These are phyloP conservation scores for Glarea lozoyensis DNA, from an alignment of 495 filamentous ascomycete species.

Conservation along the genomic window DNA sequence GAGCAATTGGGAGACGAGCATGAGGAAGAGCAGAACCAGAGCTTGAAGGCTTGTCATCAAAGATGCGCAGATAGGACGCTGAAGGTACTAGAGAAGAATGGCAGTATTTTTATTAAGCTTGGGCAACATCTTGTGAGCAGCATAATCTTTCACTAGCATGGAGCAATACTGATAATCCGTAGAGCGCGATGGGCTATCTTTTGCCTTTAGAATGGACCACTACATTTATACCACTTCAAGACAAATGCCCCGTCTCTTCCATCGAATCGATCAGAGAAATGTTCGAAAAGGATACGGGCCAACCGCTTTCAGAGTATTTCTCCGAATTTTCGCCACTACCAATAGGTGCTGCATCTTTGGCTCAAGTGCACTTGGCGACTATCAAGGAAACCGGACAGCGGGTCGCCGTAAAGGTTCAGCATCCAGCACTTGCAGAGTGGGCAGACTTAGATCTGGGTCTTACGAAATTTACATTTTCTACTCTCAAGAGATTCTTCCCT, in stretches of 20 bases:
- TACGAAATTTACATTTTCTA: slow-evolving; percentile 82
- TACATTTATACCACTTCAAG: slow-evolving; percentile 93
- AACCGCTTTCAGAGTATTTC: slow-evolving; percentile 73
- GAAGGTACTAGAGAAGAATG: slow-evolving; percentile 82
- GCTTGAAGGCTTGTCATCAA: slow-evolving; percentile 82
- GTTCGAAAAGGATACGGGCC: slow-evolving; percentile 76
- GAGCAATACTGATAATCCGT: slow-evolving; percentile 3
- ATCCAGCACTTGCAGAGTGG: slow-evolving; percentile 87
- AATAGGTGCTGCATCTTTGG: slow-evolving; percentile 87
- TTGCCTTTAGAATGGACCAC: slow-evolving; percentile 91
- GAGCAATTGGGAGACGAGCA: slow-evolving; percentile 44
- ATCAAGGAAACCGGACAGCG: slow-evolving; percentile 74
- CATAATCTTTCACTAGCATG: background rate
- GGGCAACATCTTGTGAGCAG: slow-evolving; percentile 73
- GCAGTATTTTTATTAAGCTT: slow-evolving; percentile 96
- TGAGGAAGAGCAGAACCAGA: slow-evolving; percentile 50
- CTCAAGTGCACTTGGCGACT: slow-evolving; percentile 89
- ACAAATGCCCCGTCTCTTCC: slow-evolving; percentile 89
- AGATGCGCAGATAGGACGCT: slow-evolving; percentile 82
- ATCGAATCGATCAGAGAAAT: slow-evolving; percentile 80
- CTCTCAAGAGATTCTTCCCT: slow-evolving; percentile 86
- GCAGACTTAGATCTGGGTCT: slow-evolving; percentile 79
- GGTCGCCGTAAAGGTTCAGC: slow-evolving; percentile 98
- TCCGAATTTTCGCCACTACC: slow-evolving; percentile 69
- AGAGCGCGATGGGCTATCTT: slow-evolving; percentile 92